These are phyloP conservation scores for Carex parvula DNA, from an alignment of 176 grass and related monocot species.

Conservation along the genomic window DNA sequence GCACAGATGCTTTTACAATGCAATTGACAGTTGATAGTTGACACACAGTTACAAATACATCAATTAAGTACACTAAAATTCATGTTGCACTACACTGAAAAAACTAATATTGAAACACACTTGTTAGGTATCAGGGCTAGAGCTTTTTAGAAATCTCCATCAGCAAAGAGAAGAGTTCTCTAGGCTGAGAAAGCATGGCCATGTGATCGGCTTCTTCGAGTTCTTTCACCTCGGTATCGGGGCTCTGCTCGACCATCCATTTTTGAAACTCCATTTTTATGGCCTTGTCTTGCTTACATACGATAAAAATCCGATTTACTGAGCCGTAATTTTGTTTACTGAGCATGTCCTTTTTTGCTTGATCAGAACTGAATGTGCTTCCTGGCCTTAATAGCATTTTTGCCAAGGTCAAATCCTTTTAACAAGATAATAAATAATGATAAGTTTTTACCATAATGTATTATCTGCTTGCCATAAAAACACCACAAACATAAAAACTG, in stretches of 20 bases:
- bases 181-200: conserved; percentile 45
- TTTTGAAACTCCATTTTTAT: conserved; percentile 40
- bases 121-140: background rate
- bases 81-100: background rate
- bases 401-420: conserved; percentile 12
- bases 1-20: background rate
- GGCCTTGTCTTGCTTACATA: conserved; percentile 39
- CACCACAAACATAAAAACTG: background rate
- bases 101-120: background rate
- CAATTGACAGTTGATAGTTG: background rate
- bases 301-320: conserved; percentile 36
- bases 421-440: background rate
- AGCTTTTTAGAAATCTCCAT: conserved; percentile 14
- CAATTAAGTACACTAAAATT: background rate
- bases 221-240: conserved; percentile 32
- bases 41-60: background rate
- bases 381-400: background rate
- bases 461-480: background rate
- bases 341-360: conserved; percentile 15
- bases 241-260: conserved; percentile 32
- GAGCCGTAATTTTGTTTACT: conserved; percentile 28
- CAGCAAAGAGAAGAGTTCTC: conserved; percentile 32
- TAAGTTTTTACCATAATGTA: background rate
- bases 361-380: background rate
- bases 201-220: conserved; percentile 48